A percentile compares a stretch with the other conserved stretches of the same genome.
Conservation (phyloP, 2,329 filamentous ascomycete species). For the Calycina marina region DNA sequence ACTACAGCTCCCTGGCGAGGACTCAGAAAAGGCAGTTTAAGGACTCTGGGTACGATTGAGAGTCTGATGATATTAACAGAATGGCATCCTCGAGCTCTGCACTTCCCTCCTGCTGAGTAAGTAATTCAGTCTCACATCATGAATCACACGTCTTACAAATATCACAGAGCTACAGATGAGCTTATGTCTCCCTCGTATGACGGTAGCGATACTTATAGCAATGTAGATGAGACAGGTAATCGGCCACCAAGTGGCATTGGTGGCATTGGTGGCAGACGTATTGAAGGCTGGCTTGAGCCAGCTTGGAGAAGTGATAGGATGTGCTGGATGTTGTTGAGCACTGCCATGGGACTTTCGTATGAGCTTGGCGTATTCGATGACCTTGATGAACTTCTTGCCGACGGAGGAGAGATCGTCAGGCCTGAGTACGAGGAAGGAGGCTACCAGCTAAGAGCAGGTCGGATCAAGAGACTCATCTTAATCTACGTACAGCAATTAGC, state of each 20-base stretch:
- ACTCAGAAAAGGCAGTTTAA: slow-evolving; percentile 61
- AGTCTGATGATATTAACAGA: slow-evolving; percentile 88
- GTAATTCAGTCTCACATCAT: no score
- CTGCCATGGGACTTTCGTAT: slow-evolving; percentile 76
- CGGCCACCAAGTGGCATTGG: slow-evolving; percentile 44
- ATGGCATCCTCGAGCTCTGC: slow-evolving; percentile 88
- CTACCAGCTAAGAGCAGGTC: slow-evolving; percentile 62
- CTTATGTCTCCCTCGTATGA: slow-evolving; percentile 48
- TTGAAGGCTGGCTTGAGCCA: slow-evolving; percentile 92
- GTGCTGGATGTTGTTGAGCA: slow-evolving; percentile 95
- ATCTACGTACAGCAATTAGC: slow-evolving; percentile 93
- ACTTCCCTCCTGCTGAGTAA: slow-evolving; percentile 86
- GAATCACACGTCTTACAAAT: no score
- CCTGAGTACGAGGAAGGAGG: slow-evolving; percentile 60
- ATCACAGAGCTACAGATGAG: slow-evolving; percentile 53
- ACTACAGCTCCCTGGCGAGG: slow-evolving; percentile 58
- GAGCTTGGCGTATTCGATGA: slow-evolving; percentile 94
- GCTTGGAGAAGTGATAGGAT: slow-evolving; percentile 90
- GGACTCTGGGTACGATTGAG: slow-evolving; percentile 87
- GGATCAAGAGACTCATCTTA: slow-evolving; percentile 73
- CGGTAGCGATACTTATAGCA: slow-evolving; percentile 25
- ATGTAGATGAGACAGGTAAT: slow-evolving; percentile 30
- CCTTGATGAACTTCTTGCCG: slow-evolving; percentile 54
- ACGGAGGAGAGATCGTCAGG: slow-evolving; percentile 41
- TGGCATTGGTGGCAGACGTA: slow-evolving; percentile 66